phyloP scores from a whole-genome alignment of 2,329 filamentous ascomycete genomes.

The Pestalotiopsis sp. region DNA sequence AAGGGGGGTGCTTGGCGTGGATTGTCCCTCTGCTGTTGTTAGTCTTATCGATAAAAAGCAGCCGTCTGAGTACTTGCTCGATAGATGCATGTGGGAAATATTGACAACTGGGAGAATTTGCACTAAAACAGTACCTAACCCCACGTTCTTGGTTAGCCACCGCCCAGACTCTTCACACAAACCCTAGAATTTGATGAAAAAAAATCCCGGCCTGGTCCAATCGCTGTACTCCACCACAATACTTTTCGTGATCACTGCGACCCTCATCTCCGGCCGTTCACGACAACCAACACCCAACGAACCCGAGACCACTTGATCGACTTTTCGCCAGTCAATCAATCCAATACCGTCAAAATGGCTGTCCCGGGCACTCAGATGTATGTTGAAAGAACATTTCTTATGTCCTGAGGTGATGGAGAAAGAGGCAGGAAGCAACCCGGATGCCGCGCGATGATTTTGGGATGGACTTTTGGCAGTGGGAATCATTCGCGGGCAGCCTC shows the following conservation, averaged over 20 bases:
- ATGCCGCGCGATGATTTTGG: constrained; percentile 10
- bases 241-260: constrained; percentile 16
- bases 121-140: background rate
- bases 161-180: constrained; percentile 3
- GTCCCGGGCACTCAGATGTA: constrained; percentile 64
- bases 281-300: constrained; percentile 36
- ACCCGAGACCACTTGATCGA: constrained; percentile 33
- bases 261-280: constrained; percentile 16
- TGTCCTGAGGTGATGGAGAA: background rate
- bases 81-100: background rate
- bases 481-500: background rate
- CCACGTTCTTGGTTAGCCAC: background rate
- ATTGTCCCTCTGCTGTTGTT: too few relatives aligned
- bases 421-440: background rate
- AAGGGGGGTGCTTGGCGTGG: background rate
- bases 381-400: constrained; percentile 34
- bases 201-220: constrained; percentile 8
- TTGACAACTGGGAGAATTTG: background rate
- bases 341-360: constrained; percentile 55
- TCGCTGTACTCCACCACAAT: constrained; percentile 8
- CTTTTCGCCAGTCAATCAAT: constrained; percentile 25
- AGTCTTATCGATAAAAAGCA: too few relatives aligned
- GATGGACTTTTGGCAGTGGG: background rate
- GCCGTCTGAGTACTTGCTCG: background rate
- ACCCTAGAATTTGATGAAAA: constrained; percentile 5